Evolutionary conservation across 306 rosid genomes (phyloP), one percentile per base, ranked within the genome.

Genomic region (Vigna angularis): DNA sequence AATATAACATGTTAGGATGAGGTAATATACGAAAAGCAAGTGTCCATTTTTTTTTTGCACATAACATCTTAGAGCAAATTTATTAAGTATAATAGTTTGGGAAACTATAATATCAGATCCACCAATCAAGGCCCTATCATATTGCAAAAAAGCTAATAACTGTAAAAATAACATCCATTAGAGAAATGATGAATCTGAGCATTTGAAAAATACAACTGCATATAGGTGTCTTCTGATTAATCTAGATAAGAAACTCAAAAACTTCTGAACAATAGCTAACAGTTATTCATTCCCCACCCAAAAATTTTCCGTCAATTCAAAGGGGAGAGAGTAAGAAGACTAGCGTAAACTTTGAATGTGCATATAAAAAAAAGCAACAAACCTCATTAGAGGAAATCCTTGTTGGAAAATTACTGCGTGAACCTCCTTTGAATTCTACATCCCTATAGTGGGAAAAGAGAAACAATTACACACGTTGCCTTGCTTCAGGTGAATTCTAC

Each of bases 321-420:
- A 20, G 53, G 9, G 20, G 36, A 24, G 34, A 66, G 10, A 22
- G 13, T 20, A 11, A 44, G 72, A 66, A 44, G 40, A 24, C 7
- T 5, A 67, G 73, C 3, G 40, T 47, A 66, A 72, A 67, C 16
- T 16, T 32, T 15, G 22, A n/a, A 38, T 20, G 16, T 15, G 49
- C 52, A 26, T 22, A 56, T 20, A 42, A 50, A 59, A 83, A 77
- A 6, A 50, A 85, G 75, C 2, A 62, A 85, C 88, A 73, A 79
- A 94, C 98, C 97, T 88, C 82, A 67, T 91, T 84, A 5, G 97
- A 87, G 61, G 98, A 87, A 72, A 91, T 84, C 69, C 82, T 58
- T 70, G 82, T 67, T 26, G 89, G 88, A 76, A 84, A 76, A 72
- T 81, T 50, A 50, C 56, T 58, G 20, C 51, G 42, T 12, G 84